phyloP scores from a whole-genome alignment of 176 grass and related monocot species.

The Oryza meyeriana region DNA sequence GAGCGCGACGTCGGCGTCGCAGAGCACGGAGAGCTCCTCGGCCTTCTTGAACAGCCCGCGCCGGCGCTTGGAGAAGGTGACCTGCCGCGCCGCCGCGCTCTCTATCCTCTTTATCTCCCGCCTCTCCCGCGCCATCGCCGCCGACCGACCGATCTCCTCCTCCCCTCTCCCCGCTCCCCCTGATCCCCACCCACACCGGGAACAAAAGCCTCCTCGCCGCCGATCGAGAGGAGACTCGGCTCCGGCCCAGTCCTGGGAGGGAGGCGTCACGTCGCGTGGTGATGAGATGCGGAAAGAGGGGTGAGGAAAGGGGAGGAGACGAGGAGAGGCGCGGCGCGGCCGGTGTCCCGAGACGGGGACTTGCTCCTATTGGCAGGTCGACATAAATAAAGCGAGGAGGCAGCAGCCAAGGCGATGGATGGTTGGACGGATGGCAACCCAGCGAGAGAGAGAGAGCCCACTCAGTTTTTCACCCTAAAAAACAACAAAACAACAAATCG shows the following conservation, averaged over 20 bases:
- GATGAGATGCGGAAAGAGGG: conserved; percentile 21
- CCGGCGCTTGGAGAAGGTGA: conserved; percentile 94
- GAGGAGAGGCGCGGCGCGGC: neutral
- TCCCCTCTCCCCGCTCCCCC: neutral
- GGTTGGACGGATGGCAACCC: neutral
- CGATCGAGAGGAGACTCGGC: neutral
- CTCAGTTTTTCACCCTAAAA: conserved; percentile 1
- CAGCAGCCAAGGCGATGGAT: neutral
- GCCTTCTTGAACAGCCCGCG: conserved; percentile 96
- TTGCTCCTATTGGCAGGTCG: conserved; percentile 37
- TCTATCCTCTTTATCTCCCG: conserved; percentile 83
- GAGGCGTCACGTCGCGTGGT: too few species aligned
- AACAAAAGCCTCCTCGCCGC: neutral
- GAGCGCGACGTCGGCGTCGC: conserved; percentile 89
- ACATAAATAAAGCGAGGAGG: neutral
- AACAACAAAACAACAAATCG: neutral
- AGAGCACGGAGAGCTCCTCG: conserved; percentile 85
- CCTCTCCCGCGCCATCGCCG: conserved; percentile 74
- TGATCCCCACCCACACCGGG: neutral
- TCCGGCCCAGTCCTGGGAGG: too few species aligned
- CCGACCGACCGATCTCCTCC: neutral
- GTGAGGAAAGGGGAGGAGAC: neutral
- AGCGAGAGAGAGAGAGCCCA: conserved; percentile 12
- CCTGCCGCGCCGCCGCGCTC: conserved; percentile 86
- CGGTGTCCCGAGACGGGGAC: conserved; percentile 26